phyloP scores from a whole-genome alignment of 2,329 filamentous ascomycete species.

The Rhinocladiella mackenziei region DNA sequence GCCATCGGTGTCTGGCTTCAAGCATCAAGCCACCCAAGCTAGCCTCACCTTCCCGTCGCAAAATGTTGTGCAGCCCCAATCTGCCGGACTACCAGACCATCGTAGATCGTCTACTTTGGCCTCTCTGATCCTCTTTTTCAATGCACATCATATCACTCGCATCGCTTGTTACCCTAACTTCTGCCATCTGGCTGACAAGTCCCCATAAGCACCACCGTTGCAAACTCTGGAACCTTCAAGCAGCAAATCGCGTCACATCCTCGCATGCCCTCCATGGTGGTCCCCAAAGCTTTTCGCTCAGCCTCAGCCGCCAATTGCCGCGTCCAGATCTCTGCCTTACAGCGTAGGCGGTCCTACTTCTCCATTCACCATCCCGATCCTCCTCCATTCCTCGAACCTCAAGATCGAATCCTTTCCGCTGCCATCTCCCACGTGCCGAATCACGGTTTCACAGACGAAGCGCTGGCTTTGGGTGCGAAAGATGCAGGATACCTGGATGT shows the following conservation, averaged over 20 bases:
- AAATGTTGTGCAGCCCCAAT: slow-evolving; percentile 1
- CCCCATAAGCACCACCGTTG: too few relatives aligned
- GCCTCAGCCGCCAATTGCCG: neutral
- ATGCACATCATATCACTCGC: too few relatives aligned
- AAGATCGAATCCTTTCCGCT: slow-evolving; percentile 74
- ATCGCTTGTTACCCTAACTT: too few relatives aligned
- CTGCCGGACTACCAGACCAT: slow-evolving; percentile 1
- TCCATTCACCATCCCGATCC: slow-evolving; percentile 65
- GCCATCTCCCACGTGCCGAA: slow-evolving; percentile 72
- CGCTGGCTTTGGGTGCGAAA: slow-evolving; percentile 72
- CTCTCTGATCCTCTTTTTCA: too few relatives aligned
- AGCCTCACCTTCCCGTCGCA: neutral
- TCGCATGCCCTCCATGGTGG: neutral
- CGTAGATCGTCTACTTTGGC: slow-evolving; percentile 1
- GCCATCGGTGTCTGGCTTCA: neutral
- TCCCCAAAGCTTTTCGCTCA: neutral
- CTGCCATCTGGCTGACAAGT: too few relatives aligned
- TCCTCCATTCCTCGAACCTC: slow-evolving; percentile 62
- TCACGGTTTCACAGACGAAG: slow-evolving; percentile 73
- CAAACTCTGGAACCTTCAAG: neutral
- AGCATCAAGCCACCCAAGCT: neutral
- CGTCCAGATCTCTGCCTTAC: neutral
- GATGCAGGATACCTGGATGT: slow-evolving; percentile 85
- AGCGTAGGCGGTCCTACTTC: slow-evolving; percentile 54
- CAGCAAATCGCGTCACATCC: slow-evolving; percentile 1